phyloP scores from a whole-genome alignment of 352 stramenopile genomes.

The Phytophthora sansomeana region DNA sequence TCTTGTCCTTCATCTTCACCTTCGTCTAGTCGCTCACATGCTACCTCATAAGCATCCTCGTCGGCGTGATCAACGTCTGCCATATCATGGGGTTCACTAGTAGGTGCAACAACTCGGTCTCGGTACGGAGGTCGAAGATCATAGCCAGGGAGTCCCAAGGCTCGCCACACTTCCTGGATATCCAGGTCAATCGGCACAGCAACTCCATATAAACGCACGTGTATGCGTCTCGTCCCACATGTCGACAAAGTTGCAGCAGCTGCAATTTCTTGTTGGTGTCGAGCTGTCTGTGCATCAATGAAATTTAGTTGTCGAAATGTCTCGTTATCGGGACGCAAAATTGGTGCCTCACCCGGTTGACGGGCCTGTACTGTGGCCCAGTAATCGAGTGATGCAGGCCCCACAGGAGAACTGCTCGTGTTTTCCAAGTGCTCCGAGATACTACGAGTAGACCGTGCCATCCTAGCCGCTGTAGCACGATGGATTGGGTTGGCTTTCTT shows the following conservation, averaged over 20 bases:
- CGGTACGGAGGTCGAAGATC: not conserved
- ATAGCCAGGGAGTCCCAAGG: not conserved
- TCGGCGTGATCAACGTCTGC: not conserved
- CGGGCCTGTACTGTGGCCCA: not conserved
- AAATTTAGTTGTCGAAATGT: conserved; percentile 3
- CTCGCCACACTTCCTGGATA: not conserved
- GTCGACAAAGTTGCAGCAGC: too few relatives aligned
- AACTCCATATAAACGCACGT: not conserved
- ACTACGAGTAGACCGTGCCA: not conserved
- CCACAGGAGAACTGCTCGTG: not conserved
- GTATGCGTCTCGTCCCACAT: not conserved
- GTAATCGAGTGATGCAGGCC: not conserved
- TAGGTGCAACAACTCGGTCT: not conserved
- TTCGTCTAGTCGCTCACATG: not conserved
- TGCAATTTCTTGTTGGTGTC: not conserved
- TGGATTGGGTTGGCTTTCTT: conserved; percentile 1
- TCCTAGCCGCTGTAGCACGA: not conserved
- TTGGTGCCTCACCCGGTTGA: not conserved
- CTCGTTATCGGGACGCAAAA: not conserved
- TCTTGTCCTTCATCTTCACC: not conserved
- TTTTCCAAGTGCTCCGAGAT: not conserved
- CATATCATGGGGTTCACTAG: not conserved
- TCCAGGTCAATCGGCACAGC: not conserved
- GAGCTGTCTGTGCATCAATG: not conserved
- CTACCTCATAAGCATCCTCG: not conserved